phyloP scores from a whole-genome alignment of 2,329 filamentous ascomycete genomes.

The Neonectria neomacrospora region DNA sequence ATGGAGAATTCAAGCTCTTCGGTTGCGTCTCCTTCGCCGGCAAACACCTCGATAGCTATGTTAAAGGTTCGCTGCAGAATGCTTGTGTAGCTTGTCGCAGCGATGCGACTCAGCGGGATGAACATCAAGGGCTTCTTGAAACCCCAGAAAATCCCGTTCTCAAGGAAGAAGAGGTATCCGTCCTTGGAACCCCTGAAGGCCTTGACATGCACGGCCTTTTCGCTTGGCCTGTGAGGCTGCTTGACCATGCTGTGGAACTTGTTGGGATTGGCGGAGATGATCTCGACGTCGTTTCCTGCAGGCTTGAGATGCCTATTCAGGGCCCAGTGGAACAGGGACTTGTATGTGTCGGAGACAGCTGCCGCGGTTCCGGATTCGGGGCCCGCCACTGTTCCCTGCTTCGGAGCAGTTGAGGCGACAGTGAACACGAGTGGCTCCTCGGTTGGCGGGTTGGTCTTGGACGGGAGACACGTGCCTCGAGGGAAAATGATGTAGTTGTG shows the following conservation, averaged over 20 bases:
- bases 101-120: slow-evolving; percentile 69
- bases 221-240: slow-evolving; percentile 68
- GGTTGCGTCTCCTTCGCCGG: slow-evolving; percentile 57
- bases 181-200: slow-evolving; percentile 76
- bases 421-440: slow-evolving; percentile 73
- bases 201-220: slow-evolving; percentile 73
- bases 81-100: slow-evolving; percentile 73
- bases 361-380: slow-evolving; percentile 60
- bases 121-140: slow-evolving; percentile 78
- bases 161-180: slow-evolving; percentile 74
- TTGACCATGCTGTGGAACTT: slow-evolving; percentile 67
- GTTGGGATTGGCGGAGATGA: slow-evolving; percentile 64
- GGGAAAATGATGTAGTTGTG: slow-evolving; percentile 75
- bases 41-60: slow-evolving; percentile 70
- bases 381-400: slow-evolving; percentile 67
- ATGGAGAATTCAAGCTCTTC: slow-evolving; percentile 76
- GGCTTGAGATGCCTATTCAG: slow-evolving; percentile 63
- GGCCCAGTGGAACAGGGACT: slow-evolving; percentile 70
- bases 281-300: slow-evolving; percentile 58
- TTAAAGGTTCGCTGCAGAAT: slow-evolving; percentile 77
- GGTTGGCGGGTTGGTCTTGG: slow-evolving; percentile 56
- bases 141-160: slow-evolving; percentile 74
- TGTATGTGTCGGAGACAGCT: slow-evolving; percentile 68
- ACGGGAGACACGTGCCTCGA: slow-evolving; percentile 62
- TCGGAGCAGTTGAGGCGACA: slow-evolving; percentile 68